Conservation (phyloP, 2,329 filamentous ascomycete species). For the Aspergillus quadrilineatus region DNA sequence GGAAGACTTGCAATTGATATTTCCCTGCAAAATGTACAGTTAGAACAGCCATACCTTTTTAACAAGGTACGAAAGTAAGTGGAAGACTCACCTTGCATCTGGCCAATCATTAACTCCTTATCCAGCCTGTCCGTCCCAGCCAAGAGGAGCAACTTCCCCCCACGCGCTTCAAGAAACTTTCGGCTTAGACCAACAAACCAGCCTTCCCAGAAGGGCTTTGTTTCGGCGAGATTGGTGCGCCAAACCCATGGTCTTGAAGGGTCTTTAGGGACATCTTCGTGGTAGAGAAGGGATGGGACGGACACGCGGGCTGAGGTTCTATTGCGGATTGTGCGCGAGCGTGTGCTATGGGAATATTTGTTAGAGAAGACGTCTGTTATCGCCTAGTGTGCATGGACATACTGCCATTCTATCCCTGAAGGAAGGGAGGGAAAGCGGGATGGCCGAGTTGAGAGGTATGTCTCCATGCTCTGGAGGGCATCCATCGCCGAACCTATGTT, state of each 20-base stretch:
- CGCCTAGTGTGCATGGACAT: conserved; percentile 23
- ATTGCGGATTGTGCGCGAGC: conserved; percentile 83
- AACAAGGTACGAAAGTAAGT: not conserved
- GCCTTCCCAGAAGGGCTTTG: conserved; percentile 87
- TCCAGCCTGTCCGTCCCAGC: conserved; percentile 88
- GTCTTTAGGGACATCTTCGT: conserved; percentile 39
- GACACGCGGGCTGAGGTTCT: conserved; percentile 78
- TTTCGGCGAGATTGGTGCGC: conserved; percentile 79
- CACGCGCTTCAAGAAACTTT: conserved; percentile 79
- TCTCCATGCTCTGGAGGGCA: conserved; percentile 89
- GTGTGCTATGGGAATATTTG: conserved; percentile 49
- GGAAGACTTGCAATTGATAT: conserved; percentile 92
- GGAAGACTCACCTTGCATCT: conserved; percentile 78
- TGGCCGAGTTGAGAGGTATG: conserved; percentile 80
- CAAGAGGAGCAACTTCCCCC: conserved; percentile 79
- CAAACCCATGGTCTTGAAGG: conserved; percentile 67
- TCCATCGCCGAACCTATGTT: conserved; percentile 78
- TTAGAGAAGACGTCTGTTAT: not conserved
- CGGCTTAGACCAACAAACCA: conserved; percentile 88
- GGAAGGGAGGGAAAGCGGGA: conserved; percentile 72
- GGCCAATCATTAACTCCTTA: conserved; percentile 89
- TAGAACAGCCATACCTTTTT: not conserved
- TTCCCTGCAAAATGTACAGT: conserved; percentile 56
- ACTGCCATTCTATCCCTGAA: conserved; percentile 89
- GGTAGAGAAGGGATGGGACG: conserved; percentile 73